These are phyloP conservation scores for Conidiobolus coronatus DNA, from an alignment of 371 early-diverging fungal species.

Conservation along the genomic window DNA sequence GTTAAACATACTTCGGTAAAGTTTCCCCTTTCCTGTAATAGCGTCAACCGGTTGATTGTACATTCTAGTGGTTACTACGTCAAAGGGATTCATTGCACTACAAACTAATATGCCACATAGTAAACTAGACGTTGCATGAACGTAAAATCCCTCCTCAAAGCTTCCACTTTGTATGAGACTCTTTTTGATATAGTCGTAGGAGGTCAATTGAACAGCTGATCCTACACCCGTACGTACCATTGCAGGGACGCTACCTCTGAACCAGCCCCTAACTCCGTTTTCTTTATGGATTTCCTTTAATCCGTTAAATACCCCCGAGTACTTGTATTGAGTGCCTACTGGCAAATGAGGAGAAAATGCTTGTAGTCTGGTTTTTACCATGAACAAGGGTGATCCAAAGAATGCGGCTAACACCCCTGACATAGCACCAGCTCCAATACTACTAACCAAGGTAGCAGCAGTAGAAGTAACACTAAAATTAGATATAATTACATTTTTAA, in stretches of 20 bases:
- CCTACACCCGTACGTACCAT: constrained; percentile 83
- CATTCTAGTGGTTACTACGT: constrained; percentile 85
- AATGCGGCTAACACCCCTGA: constrained; percentile 52
- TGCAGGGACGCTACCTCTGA: constrained; percentile 70
- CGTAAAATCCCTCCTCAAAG: constrained; percentile 29
- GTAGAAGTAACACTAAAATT: constrained; percentile 3
- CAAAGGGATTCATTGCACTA: constrained; percentile 89
- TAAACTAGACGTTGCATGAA: constrained; percentile 60
- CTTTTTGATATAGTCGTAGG: constrained; percentile 64
- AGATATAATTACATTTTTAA: constrained; percentile 12
- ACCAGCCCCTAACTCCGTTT: constrained; percentile 54
- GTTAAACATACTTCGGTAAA: constrained; percentile 61
- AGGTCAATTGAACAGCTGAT: constrained; percentile 74
- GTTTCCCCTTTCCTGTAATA: constrained; percentile 25
- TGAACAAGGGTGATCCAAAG: constrained; percentile 67
- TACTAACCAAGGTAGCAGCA: constrained; percentile 13
- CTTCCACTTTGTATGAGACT: constrained; percentile 30
- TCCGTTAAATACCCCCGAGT: constrained; percentile 38
- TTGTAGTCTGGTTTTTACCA: constrained; percentile 92
- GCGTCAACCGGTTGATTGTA: constrained; percentile 71
- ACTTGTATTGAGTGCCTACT: constrained; percentile 83
- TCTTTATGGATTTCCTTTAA: constrained; percentile 42
- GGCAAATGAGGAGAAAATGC: constrained; percentile 44
- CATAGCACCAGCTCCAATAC: constrained; percentile 33
- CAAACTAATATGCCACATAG: constrained; percentile 70